Conservation (phyloP, 225 moss, liverwort and hornwort species). For the Antitrichia curtipendula region DNA sequence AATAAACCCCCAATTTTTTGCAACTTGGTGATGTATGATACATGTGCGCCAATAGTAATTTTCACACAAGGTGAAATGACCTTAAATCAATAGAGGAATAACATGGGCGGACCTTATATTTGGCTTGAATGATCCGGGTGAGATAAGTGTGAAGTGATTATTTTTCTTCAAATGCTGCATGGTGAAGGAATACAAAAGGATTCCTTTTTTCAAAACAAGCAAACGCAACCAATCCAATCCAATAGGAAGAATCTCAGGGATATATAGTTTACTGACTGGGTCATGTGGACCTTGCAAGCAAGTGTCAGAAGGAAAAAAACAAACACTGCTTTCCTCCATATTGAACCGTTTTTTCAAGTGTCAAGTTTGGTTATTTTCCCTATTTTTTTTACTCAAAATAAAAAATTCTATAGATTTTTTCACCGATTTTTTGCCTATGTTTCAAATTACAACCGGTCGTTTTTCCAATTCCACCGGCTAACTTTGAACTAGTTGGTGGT, state of each 20-base stretch:
- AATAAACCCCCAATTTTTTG: neutral
- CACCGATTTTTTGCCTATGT: too few relatives aligned
- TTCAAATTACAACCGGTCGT: too few relatives aligned
- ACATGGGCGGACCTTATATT: neutral
- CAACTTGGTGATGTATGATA: neutral
- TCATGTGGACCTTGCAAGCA: neutral
- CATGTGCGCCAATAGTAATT: neutral
- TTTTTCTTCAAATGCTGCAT: neutral
- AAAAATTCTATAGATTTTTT: too few relatives aligned
- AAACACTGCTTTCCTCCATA: too few relatives aligned
- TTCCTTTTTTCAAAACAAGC: neutral
- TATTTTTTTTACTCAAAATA: too few relatives aligned
- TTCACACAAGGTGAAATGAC: neutral
- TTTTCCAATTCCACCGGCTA: too few relatives aligned
- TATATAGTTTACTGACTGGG: too few relatives aligned
- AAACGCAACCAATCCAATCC: neutral
- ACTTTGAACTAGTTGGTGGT: too few relatives aligned
- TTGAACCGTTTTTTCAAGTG: too few relatives aligned
- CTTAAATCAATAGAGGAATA: neutral
- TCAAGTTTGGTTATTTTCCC: too few relatives aligned
- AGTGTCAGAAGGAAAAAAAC: neutral
- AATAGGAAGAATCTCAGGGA: neutral
- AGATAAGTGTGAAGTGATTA: neutral
- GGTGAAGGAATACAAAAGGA: neutral
- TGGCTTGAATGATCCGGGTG: too few relatives aligned